These are phyloP conservation scores for Symbiodinium pilosum DNA, from an alignment of 73 alveolate genomes.

Conservation along the genomic window DNA sequence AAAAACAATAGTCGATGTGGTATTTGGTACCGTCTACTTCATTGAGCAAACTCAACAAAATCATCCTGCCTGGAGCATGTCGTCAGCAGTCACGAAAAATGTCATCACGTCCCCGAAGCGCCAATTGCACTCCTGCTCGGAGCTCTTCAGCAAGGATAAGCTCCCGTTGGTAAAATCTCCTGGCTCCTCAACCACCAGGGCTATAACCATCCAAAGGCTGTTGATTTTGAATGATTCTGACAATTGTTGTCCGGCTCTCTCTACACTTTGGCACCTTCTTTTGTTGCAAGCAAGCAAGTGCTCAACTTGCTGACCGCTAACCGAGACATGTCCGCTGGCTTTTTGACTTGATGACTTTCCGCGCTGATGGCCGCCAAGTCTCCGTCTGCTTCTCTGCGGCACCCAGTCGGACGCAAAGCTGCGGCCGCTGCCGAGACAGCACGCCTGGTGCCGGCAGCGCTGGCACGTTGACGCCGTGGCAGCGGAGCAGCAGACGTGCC, in stretches of 20 bases:
- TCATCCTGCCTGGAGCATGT: neutral
- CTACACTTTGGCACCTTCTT: no score
- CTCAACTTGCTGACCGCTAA: no score
- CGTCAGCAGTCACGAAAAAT: neutral
- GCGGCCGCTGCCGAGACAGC: constrained; percentile 39
- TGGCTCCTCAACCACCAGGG: neutral
- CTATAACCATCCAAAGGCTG: no score
- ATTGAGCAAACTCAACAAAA: no score
- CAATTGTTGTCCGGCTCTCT: no score
- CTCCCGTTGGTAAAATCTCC: neutral
- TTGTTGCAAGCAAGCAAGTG: no score
- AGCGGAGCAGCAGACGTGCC: neutral
- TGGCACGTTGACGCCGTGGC: neutral
- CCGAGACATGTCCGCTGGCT: no score
- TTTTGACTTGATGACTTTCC: no score
- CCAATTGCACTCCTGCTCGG: constrained; percentile 28
- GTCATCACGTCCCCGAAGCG: constrained; percentile 41
- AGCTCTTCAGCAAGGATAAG: neutral
- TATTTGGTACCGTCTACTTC: no score
- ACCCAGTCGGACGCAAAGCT: constrained; percentile 8
- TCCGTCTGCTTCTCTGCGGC: constrained; percentile 36
- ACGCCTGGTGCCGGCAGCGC: neutral
- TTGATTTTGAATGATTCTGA: no score
- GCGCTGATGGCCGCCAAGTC: neutral
- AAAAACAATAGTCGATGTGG: no score